A percentile compares a stretch with the other conserved stretches of the same genome.
phyloP scores from a whole-genome alignment of 2,329 filamentous ascomycete genomes.

The Metarhizium humberi region DNA sequence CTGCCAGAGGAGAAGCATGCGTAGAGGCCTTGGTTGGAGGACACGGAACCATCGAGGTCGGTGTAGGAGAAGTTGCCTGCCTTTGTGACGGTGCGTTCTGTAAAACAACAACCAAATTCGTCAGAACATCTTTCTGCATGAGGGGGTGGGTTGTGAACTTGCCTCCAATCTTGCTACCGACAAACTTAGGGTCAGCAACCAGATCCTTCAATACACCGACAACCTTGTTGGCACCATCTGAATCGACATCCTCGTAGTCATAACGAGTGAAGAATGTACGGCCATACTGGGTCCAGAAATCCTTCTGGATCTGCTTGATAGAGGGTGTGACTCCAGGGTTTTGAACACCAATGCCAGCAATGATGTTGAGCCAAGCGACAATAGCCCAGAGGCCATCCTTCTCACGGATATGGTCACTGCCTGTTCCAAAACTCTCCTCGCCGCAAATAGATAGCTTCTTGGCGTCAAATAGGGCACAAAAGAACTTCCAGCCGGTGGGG shows the following conservation, averaged over 20 bases:
- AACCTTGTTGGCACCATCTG: conserved; percentile 83
- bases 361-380: conserved; percentile 97
- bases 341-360: conserved; percentile 82
- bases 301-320: conserved; percentile 91
- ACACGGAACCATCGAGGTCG: conserved; percentile 93
- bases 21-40: conserved; percentile 92
- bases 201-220: conserved; percentile 71
- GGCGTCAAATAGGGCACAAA: conserved; percentile 90
- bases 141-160: conserved; percentile 12
- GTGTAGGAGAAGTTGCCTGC: conserved; percentile 98
- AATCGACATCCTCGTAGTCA: conserved; percentile 94
- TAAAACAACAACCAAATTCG: not conserved
- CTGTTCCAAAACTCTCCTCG: conserved; percentile 96
- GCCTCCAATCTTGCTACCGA: conserved; percentile 74
- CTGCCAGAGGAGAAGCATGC: conserved; percentile 91
- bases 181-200: conserved; percentile 63
- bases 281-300: conserved; percentile 95
- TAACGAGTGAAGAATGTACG: conserved; percentile 99
- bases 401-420: conserved; percentile 97
- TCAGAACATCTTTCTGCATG: conserved; percentile 2
- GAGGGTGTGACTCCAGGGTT: conserved; percentile 73
- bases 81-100: conserved; percentile 70
- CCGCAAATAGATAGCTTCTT: conserved; percentile 97
- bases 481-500: conserved; percentile 98
- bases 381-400: conserved; percentile 98